A percentile compares a stretch with the other conserved stretches of the same genome.
phyloP scores from a whole-genome alignment of 2,329 filamentous ascomycete genomes.

The Epichloe hybrida region DNA sequence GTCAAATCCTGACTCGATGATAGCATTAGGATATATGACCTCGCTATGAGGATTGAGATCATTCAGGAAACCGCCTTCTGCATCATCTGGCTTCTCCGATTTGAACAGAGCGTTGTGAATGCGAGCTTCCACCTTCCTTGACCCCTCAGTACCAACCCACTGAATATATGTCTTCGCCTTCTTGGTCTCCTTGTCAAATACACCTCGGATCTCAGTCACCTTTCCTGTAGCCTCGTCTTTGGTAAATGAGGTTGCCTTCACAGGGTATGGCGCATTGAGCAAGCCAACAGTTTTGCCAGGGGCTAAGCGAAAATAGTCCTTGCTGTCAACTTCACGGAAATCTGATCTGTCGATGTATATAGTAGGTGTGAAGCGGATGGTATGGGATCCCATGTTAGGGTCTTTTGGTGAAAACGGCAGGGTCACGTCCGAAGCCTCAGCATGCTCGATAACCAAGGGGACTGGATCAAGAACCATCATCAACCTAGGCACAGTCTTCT shows the following conservation, averaged over 20 bases:
- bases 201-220: conserved; percentile 49
- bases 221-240: conserved; percentile 52
- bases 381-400: conserved; percentile 48
- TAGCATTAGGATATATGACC: conserved; percentile 60
- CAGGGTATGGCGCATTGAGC: conserved; percentile 56
- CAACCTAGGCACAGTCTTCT: conserved; percentile 73
- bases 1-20: conserved; percentile 73
- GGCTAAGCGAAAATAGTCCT: conserved; percentile 68
- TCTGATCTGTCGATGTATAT: conserved; percentile 78
- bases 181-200: conserved; percentile 56
- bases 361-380: conserved; percentile 53
- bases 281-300: conserved; percentile 67
- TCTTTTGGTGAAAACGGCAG: conserved; percentile 78
- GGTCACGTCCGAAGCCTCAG: conserved; percentile 47
- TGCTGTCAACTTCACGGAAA: conserved; percentile 61
- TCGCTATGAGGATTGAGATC: conserved; percentile 80
- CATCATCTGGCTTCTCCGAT: conserved; percentile 65
- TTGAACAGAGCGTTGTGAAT: conserved; percentile 78
- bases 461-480: conserved; percentile 85
- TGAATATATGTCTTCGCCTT: conserved; percentile 77
- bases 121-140: conserved; percentile 58
- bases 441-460: conserved; percentile 67
- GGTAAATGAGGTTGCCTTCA: conserved; percentile 55
- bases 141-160: conserved; percentile 62
- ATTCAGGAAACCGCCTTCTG: conserved; percentile 66